phyloP scores from a whole-genome alignment of 192 early-diverging fungal species.

The Jimgerdemannia flammicorona region DNA sequence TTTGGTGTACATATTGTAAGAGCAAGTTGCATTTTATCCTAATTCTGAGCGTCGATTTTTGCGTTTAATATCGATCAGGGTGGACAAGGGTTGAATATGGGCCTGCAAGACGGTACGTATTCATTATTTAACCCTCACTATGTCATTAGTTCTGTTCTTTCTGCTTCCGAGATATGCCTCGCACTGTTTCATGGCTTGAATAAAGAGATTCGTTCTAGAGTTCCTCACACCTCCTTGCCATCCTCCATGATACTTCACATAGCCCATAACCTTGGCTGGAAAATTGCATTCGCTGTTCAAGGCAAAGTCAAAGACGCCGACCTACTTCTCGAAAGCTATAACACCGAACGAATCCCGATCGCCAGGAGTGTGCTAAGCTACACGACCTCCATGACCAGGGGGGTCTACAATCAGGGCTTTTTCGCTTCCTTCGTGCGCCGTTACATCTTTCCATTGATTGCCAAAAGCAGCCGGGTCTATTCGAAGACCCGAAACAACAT shows the following conservation, averaged over 20 bases:
- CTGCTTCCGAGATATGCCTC: too few species aligned
- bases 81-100: slow-evolving; percentile 41
- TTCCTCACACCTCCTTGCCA: not conserved
- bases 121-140: too few species aligned
- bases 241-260: not conserved
- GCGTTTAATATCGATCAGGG: not conserved
- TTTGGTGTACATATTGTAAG: not conserved
- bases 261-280: slow-evolving; percentile 46
- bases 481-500: not conserved
- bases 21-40: too few species aligned
- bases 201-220: not conserved
- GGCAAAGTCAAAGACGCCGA: slow-evolving; percentile 16
- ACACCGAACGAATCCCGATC: slow-evolving; percentile 17
- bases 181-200: not conserved
- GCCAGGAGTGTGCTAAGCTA: not conserved
- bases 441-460: not conserved
- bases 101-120: slow-evolving; percentile 37
- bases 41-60: not conserved
- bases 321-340: slow-evolving; percentile 32
- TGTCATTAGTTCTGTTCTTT: too few species aligned
- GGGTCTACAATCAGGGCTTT: not conserved
- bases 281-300: slow-evolving; percentile 36
- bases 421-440: not conserved
- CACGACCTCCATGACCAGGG: not conserved
- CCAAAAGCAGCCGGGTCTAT: not conserved